phyloP scores from a whole-genome alignment of 148 eudicot species.

The Fagopyrum esculentum region DNA sequence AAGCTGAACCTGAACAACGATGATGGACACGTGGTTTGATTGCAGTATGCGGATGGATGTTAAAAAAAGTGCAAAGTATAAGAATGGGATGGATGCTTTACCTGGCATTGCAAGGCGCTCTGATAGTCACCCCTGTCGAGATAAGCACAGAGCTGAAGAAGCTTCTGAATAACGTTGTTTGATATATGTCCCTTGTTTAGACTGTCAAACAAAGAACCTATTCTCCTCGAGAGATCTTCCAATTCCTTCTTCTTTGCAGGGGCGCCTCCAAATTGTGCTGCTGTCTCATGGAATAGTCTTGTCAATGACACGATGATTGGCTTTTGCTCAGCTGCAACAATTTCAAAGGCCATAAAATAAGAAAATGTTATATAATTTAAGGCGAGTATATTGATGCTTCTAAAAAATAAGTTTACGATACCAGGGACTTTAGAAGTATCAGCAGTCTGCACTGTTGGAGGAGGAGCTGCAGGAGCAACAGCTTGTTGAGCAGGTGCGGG shows the following conservation, averaged over 20 bases:
- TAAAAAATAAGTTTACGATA: conserved; percentile 17
- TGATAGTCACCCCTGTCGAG: conserved; percentile 71
- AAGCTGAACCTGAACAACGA: conserved; percentile 42
- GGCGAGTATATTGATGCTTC: background rate
- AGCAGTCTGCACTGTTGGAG: conserved; percentile 85
- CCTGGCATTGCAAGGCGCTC: conserved; percentile 91
- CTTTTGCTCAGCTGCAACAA: conserved; percentile 66
- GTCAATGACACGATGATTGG: conserved; percentile 78
- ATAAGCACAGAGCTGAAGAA: conserved; percentile 79
- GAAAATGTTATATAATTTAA: background rate
- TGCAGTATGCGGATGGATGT: background rate
- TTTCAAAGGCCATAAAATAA: background rate
- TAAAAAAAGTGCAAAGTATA: background rate
- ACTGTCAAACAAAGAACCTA: conserved; percentile 75
- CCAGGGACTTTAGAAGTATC: conserved; percentile 94
- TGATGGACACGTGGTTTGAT: background rate
- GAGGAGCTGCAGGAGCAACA: conserved; percentile 73
- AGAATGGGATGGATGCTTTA: conserved; percentile 17
- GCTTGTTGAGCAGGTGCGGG: conserved; percentile 39
- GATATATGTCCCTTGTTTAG: conserved; percentile 88
- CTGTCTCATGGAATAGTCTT: conserved; percentile 81
- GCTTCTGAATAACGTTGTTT: conserved; percentile 81
- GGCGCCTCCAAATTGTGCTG: conserved; percentile 75
- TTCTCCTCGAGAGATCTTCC: conserved; percentile 83
- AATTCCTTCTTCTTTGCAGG: conserved; percentile 77